A percentile compares a stretch with the other conserved stretches of the same genome.
Conservation (phyloP, 805 yeast genomes). For the Candida caryicola region DNA sequence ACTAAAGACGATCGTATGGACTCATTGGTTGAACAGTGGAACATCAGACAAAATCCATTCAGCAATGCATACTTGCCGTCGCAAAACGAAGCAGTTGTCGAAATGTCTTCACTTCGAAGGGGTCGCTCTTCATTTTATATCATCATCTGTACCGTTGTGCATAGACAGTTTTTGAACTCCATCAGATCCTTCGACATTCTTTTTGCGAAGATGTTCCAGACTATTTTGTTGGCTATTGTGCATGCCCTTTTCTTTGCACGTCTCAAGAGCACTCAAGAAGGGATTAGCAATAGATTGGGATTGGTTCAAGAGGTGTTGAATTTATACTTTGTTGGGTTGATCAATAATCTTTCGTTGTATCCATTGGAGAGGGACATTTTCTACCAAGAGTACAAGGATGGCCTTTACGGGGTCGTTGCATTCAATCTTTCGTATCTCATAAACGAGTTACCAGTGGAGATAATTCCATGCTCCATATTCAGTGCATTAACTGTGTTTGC, state of each 20-base stretch:
- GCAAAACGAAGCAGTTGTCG: background rate
- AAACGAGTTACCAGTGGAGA: constrained; percentile 25
- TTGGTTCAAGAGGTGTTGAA: constrained; percentile 23
- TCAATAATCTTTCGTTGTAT: constrained; percentile 24
- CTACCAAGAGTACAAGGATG: constrained; percentile 26
- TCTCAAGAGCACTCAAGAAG: constrained; percentile 16
- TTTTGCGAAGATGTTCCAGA: constrained; percentile 18
- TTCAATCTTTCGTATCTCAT: constrained; percentile 22
- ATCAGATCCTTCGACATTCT: constrained; percentile 20
- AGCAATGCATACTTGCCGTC: background rate
- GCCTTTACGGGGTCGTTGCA: constrained; percentile 19
- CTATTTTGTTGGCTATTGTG: constrained; percentile 16
- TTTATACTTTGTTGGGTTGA: constrained; percentile 23
- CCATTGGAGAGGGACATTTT: constrained; percentile 23
- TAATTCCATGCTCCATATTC: constrained; percentile 19
- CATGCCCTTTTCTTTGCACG: constrained; percentile 26
- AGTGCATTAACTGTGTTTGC: constrained; percentile 22
- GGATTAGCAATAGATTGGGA: constrained; percentile 24
- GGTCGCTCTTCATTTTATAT: constrained; percentile 4
- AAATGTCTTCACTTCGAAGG: constrained; percentile 1
- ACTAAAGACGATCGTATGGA: constrained; percentile 20
- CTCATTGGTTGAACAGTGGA: constrained; percentile 29
- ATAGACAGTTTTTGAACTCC: constrained; percentile 19
- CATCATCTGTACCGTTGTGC: constrained; percentile 14
- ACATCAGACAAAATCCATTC: constrained; percentile 1